These are phyloP conservation scores for Aspergillus niger DNA, from an alignment of 2,329 filamentous ascomycete species.

Conservation along the genomic window DNA sequence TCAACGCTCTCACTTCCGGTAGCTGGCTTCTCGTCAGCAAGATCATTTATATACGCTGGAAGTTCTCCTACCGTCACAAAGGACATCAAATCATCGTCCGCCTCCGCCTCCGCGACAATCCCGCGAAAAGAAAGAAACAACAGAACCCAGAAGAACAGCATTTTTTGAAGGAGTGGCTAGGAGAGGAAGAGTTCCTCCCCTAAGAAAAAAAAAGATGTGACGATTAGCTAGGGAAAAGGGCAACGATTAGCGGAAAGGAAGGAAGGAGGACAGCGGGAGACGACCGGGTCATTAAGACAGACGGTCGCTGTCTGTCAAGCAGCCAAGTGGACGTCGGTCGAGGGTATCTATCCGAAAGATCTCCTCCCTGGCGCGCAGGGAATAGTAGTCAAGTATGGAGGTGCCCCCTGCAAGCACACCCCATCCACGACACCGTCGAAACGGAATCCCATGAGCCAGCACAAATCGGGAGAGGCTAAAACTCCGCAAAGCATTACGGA, in stretches of 20 bases:
- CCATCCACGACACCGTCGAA: not conserved
- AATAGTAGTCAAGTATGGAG: conserved; percentile 2
- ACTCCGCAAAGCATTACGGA: conserved; percentile 16
- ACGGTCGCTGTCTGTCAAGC: conserved; percentile 9
- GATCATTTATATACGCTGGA: not conserved
- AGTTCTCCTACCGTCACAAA: conserved; percentile 33
- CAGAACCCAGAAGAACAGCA: conserved; percentile 29
- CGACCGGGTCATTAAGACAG: conserved; percentile 11
- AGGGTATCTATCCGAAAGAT: conserved; percentile 2
- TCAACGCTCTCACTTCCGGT: conserved; percentile 27
- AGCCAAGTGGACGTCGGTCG: not conserved
- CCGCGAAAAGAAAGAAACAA: conserved; percentile 28
- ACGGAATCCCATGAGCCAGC: conserved; percentile 4
- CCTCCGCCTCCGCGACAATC: conserved; percentile 25
- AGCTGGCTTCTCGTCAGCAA: conserved; percentile 22
- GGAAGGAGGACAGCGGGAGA: not conserved
- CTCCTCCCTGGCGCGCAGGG: not conserved
- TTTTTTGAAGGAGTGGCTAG: conserved; percentile 33
- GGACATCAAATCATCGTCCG: conserved; percentile 37
- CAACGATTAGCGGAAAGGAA: not conserved
- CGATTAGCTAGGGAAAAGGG: conserved; percentile 11
- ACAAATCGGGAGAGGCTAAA: conserved; percentile 11
- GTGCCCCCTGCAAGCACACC: not conserved
- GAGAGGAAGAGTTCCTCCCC: conserved; percentile 24
- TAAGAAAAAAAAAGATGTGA: not conserved